These are phyloP conservation scores for Parasitella parasitica DNA, from an alignment of 371 early-diverging fungal species.

Conservation along the genomic window DNA sequence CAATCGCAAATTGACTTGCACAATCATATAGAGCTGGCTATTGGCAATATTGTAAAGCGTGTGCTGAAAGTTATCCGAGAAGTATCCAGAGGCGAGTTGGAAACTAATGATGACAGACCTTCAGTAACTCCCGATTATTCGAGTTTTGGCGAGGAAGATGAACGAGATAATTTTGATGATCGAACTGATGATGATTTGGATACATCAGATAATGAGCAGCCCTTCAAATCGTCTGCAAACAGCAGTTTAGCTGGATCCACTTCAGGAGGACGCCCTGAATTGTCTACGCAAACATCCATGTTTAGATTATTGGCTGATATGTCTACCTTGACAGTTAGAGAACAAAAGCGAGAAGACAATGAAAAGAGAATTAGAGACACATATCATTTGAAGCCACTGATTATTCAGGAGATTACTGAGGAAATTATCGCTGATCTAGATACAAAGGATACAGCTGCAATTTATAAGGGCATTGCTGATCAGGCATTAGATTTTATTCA, in stretches of 20 bases:
- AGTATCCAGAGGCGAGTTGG: slow-evolving; percentile 51
- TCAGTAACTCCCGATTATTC: slow-evolving; percentile 5
- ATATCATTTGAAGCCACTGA: slow-evolving; percentile 62
- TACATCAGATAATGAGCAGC: not conserved
- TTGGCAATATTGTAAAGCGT: slow-evolving; percentile 84
- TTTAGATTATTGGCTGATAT: slow-evolving; percentile 61
- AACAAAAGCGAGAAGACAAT: slow-evolving; percentile 34
- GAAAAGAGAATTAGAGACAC: slow-evolving; percentile 25
- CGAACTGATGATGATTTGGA: not conserved
- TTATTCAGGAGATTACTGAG: slow-evolving; percentile 84
- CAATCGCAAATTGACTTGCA: not conserved
- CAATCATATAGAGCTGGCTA: slow-evolving; percentile 68
- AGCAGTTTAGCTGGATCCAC: slow-evolving; percentile 6
- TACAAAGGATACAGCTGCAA: slow-evolving; percentile 23
- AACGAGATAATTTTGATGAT: not conserved
- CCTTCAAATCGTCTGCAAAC: not conserved
- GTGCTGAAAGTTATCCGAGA: slow-evolving; percentile 86
- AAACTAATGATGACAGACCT: slow-evolving; percentile 18
- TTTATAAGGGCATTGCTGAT: slow-evolving; percentile 71
- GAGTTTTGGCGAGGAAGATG: not conserved
- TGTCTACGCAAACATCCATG: slow-evolving; percentile 57
- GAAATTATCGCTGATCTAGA: slow-evolving; percentile 84
- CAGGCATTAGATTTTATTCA: slow-evolving; percentile 89
- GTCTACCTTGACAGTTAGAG: slow-evolving; percentile 17
- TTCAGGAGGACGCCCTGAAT: slow-evolving; percentile 46